These are phyloP conservation scores for Amanita inopinata DNA, from an alignment of 768 basidiomycete species.

Conservation along the genomic window DNA sequence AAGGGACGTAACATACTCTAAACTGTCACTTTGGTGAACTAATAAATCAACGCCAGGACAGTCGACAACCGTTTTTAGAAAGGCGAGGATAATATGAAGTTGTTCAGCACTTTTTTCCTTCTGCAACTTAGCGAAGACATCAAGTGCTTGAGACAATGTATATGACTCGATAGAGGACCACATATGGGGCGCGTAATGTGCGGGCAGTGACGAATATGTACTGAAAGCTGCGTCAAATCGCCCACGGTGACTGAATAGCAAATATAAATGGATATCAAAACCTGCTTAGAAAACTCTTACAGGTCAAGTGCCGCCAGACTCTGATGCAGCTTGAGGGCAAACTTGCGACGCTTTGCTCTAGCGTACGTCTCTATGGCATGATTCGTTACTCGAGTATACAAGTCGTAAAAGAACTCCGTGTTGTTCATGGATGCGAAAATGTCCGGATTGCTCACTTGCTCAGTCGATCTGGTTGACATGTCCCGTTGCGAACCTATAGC, in stretches of 20 bases:
- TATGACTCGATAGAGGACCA: slow-evolving; percentile 77
- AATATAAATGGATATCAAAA: not conserved
- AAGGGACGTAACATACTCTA: slow-evolving; percentile 41
- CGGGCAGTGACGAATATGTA: slow-evolving; percentile 73
- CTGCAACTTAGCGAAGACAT: slow-evolving; percentile 48
- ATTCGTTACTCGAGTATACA: slow-evolving; percentile 69
- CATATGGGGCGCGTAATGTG: slow-evolving; percentile 73
- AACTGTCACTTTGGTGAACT: slow-evolving; percentile 39
- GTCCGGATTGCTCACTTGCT: slow-evolving; percentile 47
- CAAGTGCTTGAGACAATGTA: slow-evolving; percentile 68
- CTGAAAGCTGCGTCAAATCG: slow-evolving; percentile 53
- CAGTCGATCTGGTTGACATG: slow-evolving; percentile 16
- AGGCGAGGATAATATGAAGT: slow-evolving; percentile 70
- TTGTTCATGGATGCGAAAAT: slow-evolving; percentile 49
- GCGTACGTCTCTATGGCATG: slow-evolving; percentile 80
- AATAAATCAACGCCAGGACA: slow-evolving; percentile 43
- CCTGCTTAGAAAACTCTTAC: slow-evolving; percentile 38
- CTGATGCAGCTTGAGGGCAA: slow-evolving; percentile 78
- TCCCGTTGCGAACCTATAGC: slow-evolving; percentile 12
- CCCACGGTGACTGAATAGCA: slow-evolving; percentile 48
- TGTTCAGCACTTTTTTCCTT: slow-evolving; percentile 66
- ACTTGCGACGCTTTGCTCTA: slow-evolving; percentile 75
- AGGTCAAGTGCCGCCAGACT: slow-evolving; percentile 81
- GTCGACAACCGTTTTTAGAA: slow-evolving; percentile 60
- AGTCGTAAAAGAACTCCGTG: slow-evolving; percentile 58